A percentile compares a stretch with the other conserved stretches of the same genome.
Conservation (phyloP, 2,329 filamentous ascomycete genomes). For the Paecilomyces variotii region DNA sequence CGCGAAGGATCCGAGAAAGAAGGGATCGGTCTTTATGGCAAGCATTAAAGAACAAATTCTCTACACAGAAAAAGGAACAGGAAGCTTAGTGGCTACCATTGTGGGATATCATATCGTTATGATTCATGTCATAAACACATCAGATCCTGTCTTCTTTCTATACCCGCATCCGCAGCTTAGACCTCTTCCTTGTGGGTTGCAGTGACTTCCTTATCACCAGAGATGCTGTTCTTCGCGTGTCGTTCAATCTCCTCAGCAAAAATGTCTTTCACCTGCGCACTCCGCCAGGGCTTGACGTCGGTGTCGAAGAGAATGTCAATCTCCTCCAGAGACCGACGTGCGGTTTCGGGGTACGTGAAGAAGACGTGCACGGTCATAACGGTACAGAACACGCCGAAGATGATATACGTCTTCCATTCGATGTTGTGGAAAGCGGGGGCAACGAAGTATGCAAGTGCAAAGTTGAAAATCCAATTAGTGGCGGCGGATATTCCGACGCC, state of each 20-base stretch:
- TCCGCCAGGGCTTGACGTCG: conserved; percentile 24
- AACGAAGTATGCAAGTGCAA: conserved; percentile 46
- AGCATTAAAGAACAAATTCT: not conserved
- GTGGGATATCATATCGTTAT: not conserved
- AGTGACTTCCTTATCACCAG: not conserved
- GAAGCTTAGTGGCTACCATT: not conserved
- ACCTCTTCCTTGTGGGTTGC: not conserved
- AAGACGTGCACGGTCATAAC: conserved; percentile 62
- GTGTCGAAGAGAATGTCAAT: conserved; percentile 61
- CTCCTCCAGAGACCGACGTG: conserved; percentile 65
- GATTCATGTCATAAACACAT: not conserved
- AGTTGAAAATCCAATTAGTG: conserved; percentile 58
- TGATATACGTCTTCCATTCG: conserved; percentile 58
- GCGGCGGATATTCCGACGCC: conserved; percentile 54
- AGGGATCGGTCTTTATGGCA: not conserved
- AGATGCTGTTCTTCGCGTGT: conserved; percentile 3
- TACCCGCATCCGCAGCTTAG: not conserved
- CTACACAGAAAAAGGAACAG: not conserved
- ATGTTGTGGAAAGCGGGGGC: conserved; percentile 53
- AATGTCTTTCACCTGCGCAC: conserved; percentile 12
- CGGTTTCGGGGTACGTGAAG: conserved; percentile 60
- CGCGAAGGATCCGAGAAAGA: not conserved
- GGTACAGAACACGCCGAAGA: conserved; percentile 67
- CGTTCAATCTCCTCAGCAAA: conserved; percentile 19
- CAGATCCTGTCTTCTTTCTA: not conserved